Base-by-base conservation (phyloP, 2,329 filamentous ascomycete genomes). In the Hypoxylon sp. region DNA sequence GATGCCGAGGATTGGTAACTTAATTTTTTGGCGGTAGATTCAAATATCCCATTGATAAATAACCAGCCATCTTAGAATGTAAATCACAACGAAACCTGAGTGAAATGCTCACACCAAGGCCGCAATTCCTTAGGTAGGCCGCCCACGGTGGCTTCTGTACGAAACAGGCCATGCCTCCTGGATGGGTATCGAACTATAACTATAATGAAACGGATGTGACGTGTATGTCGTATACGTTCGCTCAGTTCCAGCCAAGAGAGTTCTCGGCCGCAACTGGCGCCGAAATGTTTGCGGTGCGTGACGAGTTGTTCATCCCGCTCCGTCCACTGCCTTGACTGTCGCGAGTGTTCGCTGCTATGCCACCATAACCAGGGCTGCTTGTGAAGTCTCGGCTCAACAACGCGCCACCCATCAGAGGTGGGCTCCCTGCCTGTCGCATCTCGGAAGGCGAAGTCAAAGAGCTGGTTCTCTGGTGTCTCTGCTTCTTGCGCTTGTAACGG, bases 211-310 rank as follows among this genome's bases (percentile, higher is more conserved):
- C 68, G 69, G 69, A 65, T 70, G 66, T 62, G 68, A 71, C 71
- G 72, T 76, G 68, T 64, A 72, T 64, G 65, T 77, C 75, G 72
- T 78, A 66, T 70, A 68, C 61, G 62, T 68, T 68, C 20, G 50
- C 71, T 88, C 85, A 97, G 82, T 96, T 97, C 94, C 94, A 97
- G 73, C 94, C 94, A 69, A 97, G 86, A 53, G 93, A 97, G 84
- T 97, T 97, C 82, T 96, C 93, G 3, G 93, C 91, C 78, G 94
- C 94, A 67, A 97, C 91, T 3, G 94, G 94, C 32, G 92, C 92
- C 65, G 92, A 96, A 76, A 97, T 97, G 78, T 90, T 83, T 44
- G 84, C 84, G 3, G 84, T 87, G 49, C 85, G 82, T 20, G 78
- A 84, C 39, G 84, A 87, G 77, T 82, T 81, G 71, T 80, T 80